phyloP scores from a whole-genome alignment of 2,329 filamentous ascomycete genomes.

The Diaporthe vaccinii region DNA sequence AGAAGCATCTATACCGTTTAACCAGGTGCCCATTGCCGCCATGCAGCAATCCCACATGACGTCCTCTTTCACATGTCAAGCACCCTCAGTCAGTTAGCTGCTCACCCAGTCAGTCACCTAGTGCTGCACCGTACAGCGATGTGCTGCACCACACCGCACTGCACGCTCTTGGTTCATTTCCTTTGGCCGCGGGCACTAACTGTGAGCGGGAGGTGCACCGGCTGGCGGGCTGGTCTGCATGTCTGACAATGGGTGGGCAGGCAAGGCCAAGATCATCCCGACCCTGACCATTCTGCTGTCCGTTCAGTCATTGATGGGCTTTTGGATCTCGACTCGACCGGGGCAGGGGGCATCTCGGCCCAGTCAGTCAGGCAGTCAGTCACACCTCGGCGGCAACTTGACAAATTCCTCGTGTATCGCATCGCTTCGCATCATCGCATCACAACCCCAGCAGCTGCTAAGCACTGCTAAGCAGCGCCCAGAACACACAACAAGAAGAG shows the following conservation, averaged over 20 bases:
- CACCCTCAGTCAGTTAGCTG: background rate
- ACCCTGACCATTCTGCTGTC: background rate
- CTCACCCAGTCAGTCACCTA: constrained; percentile 5
- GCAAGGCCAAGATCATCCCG: background rate
- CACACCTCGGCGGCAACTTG: constrained; percentile 25
- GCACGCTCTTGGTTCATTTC: constrained; percentile 27
- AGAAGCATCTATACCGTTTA: background rate
- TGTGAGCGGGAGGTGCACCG: constrained; percentile 24
- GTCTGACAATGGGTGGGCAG: constrained; percentile 19
- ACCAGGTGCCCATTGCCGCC: background rate
- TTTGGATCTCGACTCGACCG: constrained; percentile 2
- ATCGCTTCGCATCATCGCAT: background rate
- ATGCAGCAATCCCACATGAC: constrained; percentile 28
- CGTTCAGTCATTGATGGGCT: background rate
- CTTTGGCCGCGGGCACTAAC: constrained; percentile 26
- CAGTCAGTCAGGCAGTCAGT: constrained; percentile 12
- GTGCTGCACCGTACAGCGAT: background rate
- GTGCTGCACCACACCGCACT: background rate
- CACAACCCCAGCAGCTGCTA: background rate
- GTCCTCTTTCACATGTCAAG: constrained; percentile 29
- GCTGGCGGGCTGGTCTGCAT: constrained; percentile 28
- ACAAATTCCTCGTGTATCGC: constrained; percentile 25
- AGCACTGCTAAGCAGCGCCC: background rate
- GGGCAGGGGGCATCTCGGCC: background rate
- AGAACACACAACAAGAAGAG: background rate